Evolutionary conservation across 306 rosid species (phyloP), one percentile per base, ranked within the genome.

Genomic region (Cajanus cajan): DNA sequence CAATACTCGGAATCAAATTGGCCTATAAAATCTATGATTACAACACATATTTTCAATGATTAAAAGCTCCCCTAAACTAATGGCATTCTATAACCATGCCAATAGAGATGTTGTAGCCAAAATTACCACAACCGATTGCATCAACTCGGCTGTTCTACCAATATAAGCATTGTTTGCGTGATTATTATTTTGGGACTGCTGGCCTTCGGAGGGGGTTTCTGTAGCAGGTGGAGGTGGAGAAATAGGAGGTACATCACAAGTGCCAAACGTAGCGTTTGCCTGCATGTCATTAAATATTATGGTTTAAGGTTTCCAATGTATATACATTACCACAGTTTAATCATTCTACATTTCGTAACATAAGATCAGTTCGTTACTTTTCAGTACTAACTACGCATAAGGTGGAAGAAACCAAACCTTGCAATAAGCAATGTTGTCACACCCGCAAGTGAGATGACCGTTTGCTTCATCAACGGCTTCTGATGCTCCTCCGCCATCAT

Each of bases 191-290:
- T 19, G 67, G 4, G 80, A 0, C 2, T 66, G 72, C 25, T 86
- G 40, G 59, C 85, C n/a, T 16, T 33, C 73, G 13, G 78, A 6
- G 58, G 75, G 14, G 2, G 36, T 39, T 12, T 18, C 82, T 0
- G 92, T 65, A 14, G 96, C 97, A 1, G 99, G 99, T 5, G 98
- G 98, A 12, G 98, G 99, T 3, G 99, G 99, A 81, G 99, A 84
- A 72, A 91, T 75, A 4, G 76, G 87, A 71, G 98, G 98, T 54
- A 89, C 89, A 24, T 91, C 90, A 14, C 99, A 96, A 7, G 90
- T 77, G 21, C 98, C 99, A 78, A 70, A 87, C 7, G 85, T 72
- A 9, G 84, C 88, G 40, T 93, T 88, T 74, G 55, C 90, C 99
- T 93, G 90, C 52, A 62, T 16, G 34, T 59, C 24, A 73, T 16